phyloP scores from a whole-genome alignment of 2,329 filamentous ascomycete species.

The Rugonectria rugulosa region DNA sequence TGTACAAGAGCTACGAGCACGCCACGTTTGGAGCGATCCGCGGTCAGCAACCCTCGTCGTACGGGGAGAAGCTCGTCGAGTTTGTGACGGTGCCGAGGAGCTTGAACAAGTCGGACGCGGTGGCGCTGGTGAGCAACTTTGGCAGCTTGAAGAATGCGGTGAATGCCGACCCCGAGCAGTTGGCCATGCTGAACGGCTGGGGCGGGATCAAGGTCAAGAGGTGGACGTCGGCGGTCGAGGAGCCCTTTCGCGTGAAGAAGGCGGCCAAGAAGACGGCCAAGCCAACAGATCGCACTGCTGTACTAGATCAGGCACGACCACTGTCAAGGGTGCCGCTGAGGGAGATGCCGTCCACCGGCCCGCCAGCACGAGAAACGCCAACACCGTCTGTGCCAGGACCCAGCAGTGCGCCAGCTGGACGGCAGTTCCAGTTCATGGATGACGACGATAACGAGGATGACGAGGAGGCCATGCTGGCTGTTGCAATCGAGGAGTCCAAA shows the following conservation, averaged over 20 bases:
- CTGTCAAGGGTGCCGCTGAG: slow-evolving; percentile 51
- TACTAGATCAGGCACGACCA: slow-evolving; percentile 49
- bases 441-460: slow-evolving; percentile 55
- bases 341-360: slow-evolving; percentile 45
- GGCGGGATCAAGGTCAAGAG: slow-evolving; percentile 92
- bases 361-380: slow-evolving; percentile 32
- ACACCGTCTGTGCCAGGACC: slow-evolving; percentile 14
- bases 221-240: slow-evolving; percentile 83
- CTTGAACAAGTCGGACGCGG: slow-evolving; percentile 94
- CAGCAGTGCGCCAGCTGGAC: slow-evolving; percentile 21
- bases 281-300: slow-evolving; percentile 36
- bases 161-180: slow-evolving; percentile 86
- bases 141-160: slow-evolving; percentile 86
- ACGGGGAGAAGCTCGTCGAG: slow-evolving; percentile 86
- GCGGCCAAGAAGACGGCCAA: slow-evolving; percentile 60
- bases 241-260: slow-evolving; percentile 82
- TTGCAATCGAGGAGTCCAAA: slow-evolving; percentile 56
- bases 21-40: slow-evolving; percentile 82
- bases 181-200: slow-evolving; percentile 88
- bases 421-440: slow-evolving; percentile 49
- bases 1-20: slow-evolving; percentile 95
- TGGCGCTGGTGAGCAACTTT: slow-evolving; percentile 89
- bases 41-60: slow-evolving; percentile 82
- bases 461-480: slow-evolving; percentile 57
- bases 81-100: slow-evolving; percentile 90